Conservation (phyloP, 148 eudicot genomes). For the Fagopyrum tataricum region DNA sequence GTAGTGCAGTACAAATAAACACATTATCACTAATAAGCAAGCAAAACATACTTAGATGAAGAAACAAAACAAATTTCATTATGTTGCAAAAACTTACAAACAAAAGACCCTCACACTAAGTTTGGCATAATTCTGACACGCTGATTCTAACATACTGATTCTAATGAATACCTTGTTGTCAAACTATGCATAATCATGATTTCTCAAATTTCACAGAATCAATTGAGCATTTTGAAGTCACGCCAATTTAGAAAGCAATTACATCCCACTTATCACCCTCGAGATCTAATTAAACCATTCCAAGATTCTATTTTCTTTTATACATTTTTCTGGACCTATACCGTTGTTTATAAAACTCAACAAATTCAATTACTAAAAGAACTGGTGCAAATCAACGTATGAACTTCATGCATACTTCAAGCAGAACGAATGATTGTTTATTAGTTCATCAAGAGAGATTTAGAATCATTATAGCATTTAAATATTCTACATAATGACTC, state of each 20-base stretch:
- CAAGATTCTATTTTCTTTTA: not conserved
- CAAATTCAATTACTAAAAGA: not conserved
- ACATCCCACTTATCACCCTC: not conserved
- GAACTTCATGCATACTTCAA: not conserved
- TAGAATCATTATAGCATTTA: not conserved
- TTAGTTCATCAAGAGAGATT: not conserved
- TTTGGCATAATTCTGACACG: not conserved
- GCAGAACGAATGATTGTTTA: not conserved
- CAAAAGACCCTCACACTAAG: not conserved
- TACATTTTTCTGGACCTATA: not conserved
- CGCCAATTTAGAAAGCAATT: not conserved
- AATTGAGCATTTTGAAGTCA: not conserved
- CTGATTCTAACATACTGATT: not conserved
- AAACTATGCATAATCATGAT: not conserved
- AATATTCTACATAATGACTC: not conserved
- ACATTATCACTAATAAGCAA: not conserved
- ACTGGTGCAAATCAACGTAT: not conserved
- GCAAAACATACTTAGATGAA: not conserved
- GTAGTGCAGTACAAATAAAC: not conserved
- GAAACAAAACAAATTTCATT: not conserved
- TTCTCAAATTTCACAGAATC: constrained; percentile 9
- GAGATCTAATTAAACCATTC: not conserved
- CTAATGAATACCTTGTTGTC: not conserved
- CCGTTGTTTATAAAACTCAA: not conserved
- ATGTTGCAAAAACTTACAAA: not conserved